phyloP scores from a whole-genome alignment of 345 rosid genomes.

The Populus davidiana region DNA sequence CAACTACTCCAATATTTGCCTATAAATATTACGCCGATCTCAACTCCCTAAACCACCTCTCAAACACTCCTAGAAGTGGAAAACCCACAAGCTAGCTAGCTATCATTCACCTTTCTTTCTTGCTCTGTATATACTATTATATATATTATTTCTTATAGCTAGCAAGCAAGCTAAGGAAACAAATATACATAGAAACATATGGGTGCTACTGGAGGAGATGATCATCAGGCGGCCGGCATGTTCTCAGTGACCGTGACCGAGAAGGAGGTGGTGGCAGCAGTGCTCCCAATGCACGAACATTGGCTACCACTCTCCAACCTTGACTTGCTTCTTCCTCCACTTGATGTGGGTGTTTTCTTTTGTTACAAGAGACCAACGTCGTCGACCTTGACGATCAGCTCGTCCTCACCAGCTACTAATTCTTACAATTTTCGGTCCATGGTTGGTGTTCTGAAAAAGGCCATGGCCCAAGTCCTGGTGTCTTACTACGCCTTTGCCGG shows the following conservation, averaged over 20 bases:
- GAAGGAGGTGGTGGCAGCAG: conserved; percentile 62
- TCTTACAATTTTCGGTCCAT: conserved; percentile 20
- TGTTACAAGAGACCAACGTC: conserved; percentile 42
- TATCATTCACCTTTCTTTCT: too few relatives aligned
- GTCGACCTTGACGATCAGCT: too few relatives aligned
- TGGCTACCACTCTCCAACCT: conserved; percentile 88
- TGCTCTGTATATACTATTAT: too few relatives aligned
- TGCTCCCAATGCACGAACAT: conserved; percentile 63
- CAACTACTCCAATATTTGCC: too few relatives aligned
- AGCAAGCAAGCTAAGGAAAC: not conserved
- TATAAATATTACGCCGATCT: too few relatives aligned
- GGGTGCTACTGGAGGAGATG: not conserved
- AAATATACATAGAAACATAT: not conserved
- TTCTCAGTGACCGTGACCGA: conserved; percentile 26
- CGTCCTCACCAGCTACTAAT: not conserved
- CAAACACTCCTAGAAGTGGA: too few relatives aligned
- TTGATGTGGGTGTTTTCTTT: conserved; percentile 60
- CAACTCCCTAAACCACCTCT: too few relatives aligned
- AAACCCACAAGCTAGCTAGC: too few relatives aligned
- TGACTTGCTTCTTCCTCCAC: conserved; percentile 72
- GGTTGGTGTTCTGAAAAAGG: conserved; percentile 44
- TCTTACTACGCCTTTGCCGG: conserved; percentile 73
- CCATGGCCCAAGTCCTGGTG: conserved; percentile 62
- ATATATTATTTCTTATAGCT: too few relatives aligned
- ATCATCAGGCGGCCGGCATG: not conserved